These are phyloP conservation scores for Penicillium palitans DNA, from an alignment of 2,329 filamentous ascomycete species.

Conservation along the genomic window DNA sequence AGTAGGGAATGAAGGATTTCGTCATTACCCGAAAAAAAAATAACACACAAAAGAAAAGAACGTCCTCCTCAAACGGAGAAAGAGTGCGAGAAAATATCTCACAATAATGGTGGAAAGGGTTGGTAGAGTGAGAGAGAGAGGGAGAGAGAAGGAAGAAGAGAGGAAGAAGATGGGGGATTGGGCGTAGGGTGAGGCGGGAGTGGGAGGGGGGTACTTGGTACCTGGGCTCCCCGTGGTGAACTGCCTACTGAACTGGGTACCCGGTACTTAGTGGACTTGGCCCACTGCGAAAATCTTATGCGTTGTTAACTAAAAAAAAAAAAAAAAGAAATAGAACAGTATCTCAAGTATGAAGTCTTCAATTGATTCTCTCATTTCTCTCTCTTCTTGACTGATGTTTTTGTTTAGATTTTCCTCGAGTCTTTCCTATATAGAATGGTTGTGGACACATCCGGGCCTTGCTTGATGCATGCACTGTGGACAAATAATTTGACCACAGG, in stretches of 20 bases:
- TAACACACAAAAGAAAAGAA: conserved; percentile 22
- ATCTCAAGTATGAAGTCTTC: background rate
- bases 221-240: conserved; percentile 4
- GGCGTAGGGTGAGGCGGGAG: conserved; percentile 11
- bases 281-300: conserved; percentile 15
- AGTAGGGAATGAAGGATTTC: conserved; percentile 22
- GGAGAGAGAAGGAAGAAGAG: conserved; percentile 10
- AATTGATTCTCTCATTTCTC: background rate
- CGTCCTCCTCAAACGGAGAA: conserved; percentile 4
- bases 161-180: conserved; percentile 14
- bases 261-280: conserved; percentile 8
- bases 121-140: conserved; percentile 13
- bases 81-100: conserved; percentile 13
- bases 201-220: conserved; percentile 15
- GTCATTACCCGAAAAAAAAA: conserved; percentile 21
- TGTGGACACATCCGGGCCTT: conserved; percentile 20
- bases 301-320: conserved; percentile 17
- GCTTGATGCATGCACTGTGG: conserved; percentile 19
- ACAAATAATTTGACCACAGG: conserved; percentile 1
- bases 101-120: conserved; percentile 15
- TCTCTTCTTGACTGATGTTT: conserved; percentile 3
- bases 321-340: too few relatives aligned
- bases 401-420: conserved; percentile 27
- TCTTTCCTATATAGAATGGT: conserved; percentile 13
- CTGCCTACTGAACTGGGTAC: conserved; percentile 15